Evolutionary conservation across 169 alveolate genomes (phyloP), one percentile per base, ranked within the genome.

Genomic region (Eimeria zaria): DNA sequence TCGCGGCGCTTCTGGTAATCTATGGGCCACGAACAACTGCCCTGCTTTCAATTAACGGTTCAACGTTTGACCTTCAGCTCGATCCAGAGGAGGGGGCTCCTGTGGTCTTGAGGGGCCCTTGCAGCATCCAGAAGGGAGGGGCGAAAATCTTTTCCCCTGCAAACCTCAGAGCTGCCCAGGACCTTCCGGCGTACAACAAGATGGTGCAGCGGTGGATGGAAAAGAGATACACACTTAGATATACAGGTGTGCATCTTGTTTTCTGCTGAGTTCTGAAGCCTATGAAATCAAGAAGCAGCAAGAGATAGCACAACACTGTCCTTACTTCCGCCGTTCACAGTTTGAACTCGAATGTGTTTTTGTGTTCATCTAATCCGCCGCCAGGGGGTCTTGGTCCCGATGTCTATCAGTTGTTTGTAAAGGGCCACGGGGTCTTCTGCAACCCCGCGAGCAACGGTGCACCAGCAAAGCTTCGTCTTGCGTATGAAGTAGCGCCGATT

Each of bases 331-430:
- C 48, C 27, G 5, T 7, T 1, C 2, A 48, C 78, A 33, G 12
- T 18, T 33, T 33, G 48, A 69, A 69, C 16, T 30, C 8, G 78
- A 11, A 33, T 69, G 6, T 9, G 0, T 69, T n/a, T 69, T 9
- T 30, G 48, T 4, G 27, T 14, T 14, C 78, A 69, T 33, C 48
- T 27, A 22, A 22, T 67, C 36, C 24, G 62, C 73, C 51, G 33
- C 90, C 98, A 85, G 99, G 99, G 2, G 99, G 99, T 55, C 97
- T 98, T 97, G 99, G 98, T 12, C 99, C 99, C 36, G 99, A 98
- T 91, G 97, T 98, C 53, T 98, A 97, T 95, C 98, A 98, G 89
- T 89, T 98, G 81, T 98, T 98, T 95, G 89, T 93, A 33, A 98
- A 98, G 97, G 97, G 97, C 27, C 97, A 97, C 33, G 99, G 99